Evolutionary conservation across 495 filamentous ascomycete genomes (phyloP), one percentile per base, ranked within the genome.

Genomic region (Aspergillus ellipticus): DNA sequence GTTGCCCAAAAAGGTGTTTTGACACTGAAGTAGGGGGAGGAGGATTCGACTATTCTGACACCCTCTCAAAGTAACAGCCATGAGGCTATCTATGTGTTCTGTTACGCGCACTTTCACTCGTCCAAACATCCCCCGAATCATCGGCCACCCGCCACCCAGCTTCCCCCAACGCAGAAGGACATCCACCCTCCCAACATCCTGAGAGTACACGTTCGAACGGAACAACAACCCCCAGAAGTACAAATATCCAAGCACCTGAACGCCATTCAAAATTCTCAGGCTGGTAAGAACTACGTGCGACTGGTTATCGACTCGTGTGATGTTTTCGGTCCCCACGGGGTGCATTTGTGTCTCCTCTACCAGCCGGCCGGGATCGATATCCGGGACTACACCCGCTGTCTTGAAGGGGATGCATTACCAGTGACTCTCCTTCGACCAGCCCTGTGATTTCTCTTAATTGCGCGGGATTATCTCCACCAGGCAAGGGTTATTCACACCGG

Each of bases 401-500:
- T 66, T 45, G 54, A 58, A 22, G 62, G 55, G 5, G 41, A 56
- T 52, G 45, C 48, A 10, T 54, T 65, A 20, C 55, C 62, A 9
- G 53, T 54, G 31, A 45, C 28, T 15, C 57, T 72, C 13, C 62
- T 76, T 2, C 64, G 52, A 7, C 54, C 59, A 22, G 49, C 67
- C 3, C 61, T 77, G 0, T 53, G 59, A 0, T 66, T 53, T 19
- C 29, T 81, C 6, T 65, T 80, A 19, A 55, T 62, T 41, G 74
- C 67, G 0, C 57, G 80, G 46, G 69, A 78, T 42, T 76, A 67
- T 49, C 57, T 79, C 0, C 75, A 79, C 48, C 62, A 59, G n/a
- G 67, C 64, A 20, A 33, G 66, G 5, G 42, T 78, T 4, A 66
- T 78, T 15, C 76, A 82, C 57, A 74, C 74, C 10, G 77, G 74